Percentiles rank a stretch among this genome's conserved stretches.
phyloP scores from a whole-genome alignment of 176 grass and related monocot species.

The Elymus sibiricus region DNA sequence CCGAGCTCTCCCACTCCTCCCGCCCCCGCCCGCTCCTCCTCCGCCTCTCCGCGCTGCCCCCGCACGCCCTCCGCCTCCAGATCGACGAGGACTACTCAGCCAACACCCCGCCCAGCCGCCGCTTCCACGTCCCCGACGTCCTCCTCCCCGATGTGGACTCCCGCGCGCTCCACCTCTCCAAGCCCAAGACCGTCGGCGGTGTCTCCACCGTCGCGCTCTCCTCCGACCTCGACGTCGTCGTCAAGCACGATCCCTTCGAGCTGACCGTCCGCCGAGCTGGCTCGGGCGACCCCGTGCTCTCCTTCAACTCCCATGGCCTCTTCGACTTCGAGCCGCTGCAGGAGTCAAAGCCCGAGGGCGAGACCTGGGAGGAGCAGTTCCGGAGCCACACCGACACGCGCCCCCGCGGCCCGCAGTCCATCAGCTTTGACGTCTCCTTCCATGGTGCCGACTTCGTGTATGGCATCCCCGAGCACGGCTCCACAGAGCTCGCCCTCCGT shows the following conservation, averaged over 20 bases:
- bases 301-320: slow-evolving; percentile 86
- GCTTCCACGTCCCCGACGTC: slow-evolving; percentile 84
- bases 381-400: slow-evolving; percentile 88
- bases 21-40: slow-evolving; percentile 52
- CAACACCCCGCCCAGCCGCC: slow-evolving; percentile 38
- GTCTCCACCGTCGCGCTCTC: slow-evolving; percentile 66
- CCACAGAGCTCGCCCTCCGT: slow-evolving; percentile 60
- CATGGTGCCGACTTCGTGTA: slow-evolving; percentile 85
- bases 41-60: slow-evolving; percentile 72
- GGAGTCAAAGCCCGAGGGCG: slow-evolving; percentile 50
- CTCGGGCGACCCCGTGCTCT: slow-evolving; percentile 53
- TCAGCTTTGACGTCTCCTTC: slow-evolving; percentile 88
- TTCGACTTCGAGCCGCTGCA: slow-evolving; percentile 89
- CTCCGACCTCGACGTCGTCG: slow-evolving; percentile 55
- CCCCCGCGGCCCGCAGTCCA: slow-evolving; percentile 79
- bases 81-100: slow-evolving; percentile 78
- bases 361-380: slow-evolving; percentile 78
- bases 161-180: slow-evolving; percentile 50
- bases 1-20: slow-evolving; percentile 46
- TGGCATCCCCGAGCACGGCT: slow-evolving; percentile 88
- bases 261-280: slow-evolving; percentile 45
- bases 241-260: slow-evolving; percentile 82
- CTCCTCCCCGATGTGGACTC: slow-evolving; percentile 71
- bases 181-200: slow-evolving; percentile 26
- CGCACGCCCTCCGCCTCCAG: slow-evolving; percentile 63